Percentiles rank a stretch among this genome's conserved stretches.
Evolutionary conservation across 306 rosid genomes (phyloP).

Genomic region (Boehmeria nivea): DNA sequence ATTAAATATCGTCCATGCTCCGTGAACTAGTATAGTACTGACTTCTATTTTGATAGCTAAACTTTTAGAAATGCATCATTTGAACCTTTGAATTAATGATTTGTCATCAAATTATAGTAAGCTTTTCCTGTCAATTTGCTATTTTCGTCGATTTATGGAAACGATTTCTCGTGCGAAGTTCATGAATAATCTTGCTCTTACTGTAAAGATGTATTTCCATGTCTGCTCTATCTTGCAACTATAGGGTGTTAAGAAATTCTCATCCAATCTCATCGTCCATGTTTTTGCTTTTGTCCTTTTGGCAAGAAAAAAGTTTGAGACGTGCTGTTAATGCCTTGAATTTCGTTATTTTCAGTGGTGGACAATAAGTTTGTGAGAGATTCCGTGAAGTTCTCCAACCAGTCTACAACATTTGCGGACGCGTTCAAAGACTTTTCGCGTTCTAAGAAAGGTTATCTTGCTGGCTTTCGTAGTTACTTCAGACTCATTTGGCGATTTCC

Average conservation of each 20-base stretch:
- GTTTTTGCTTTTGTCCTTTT: too few relatives aligned
- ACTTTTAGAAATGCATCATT: not conserved
- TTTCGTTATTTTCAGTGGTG: slow-evolving; percentile 47
- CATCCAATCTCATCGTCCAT: too few relatives aligned
- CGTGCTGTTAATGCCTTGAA: slow-evolving; percentile 18
- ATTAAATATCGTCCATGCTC: too few relatives aligned
- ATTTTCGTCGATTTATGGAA: too few relatives aligned
- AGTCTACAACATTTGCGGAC: slow-evolving; percentile 73
- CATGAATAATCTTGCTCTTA: too few relatives aligned
- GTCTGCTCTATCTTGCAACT: too few relatives aligned
- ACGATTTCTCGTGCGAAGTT: too few relatives aligned
- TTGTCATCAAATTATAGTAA: not conserved
- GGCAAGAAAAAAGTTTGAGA: slow-evolving; percentile 1
- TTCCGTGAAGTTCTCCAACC: slow-evolving; percentile 67
- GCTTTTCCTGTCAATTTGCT: too few relatives aligned
- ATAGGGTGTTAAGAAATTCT: too few relatives aligned
- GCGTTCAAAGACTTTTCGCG: slow-evolving; percentile 62
- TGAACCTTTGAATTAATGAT: not conserved
- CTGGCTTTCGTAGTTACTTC: slow-evolving; percentile 7
- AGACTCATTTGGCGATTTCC: too few relatives aligned
- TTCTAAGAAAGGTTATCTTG: slow-evolving; percentile 53
- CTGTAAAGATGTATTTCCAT: too few relatives aligned
- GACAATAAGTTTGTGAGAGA: slow-evolving; percentile 84
- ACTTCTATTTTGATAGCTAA: not conserved
- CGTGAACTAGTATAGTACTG: too few relatives aligned